Percentiles rank a stretch among this genome's conserved stretches.
Conservation (phyloP, 176 grass and related monocot genomes). For the Oryza glumipatula region DNA sequence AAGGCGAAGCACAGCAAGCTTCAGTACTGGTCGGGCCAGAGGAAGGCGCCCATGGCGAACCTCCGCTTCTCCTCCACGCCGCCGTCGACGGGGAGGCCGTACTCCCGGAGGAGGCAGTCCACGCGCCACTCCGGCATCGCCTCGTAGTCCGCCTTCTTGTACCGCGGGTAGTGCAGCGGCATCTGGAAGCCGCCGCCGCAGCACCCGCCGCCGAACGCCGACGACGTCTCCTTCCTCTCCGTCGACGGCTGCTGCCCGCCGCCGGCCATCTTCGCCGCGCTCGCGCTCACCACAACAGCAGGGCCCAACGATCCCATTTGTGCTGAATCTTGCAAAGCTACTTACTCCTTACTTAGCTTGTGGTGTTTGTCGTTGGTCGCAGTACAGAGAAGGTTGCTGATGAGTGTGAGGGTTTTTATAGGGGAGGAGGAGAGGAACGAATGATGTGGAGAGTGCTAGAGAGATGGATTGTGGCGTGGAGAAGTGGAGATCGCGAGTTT, state of each 20-base stretch:
- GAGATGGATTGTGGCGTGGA: neutral
- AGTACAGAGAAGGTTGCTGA: neutral
- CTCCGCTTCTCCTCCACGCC: constrained; percentile 60
- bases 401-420: constrained; percentile 33
- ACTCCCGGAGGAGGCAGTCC: constrained; percentile 69
- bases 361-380: neutral
- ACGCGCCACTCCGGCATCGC: constrained; percentile 85
- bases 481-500: neutral
- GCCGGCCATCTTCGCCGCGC: constrained; percentile 29
- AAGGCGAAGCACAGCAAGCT: too few relatives aligned
- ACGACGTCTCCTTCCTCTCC: constrained; percentile 15
- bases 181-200: constrained; percentile 48
- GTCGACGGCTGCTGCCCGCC: neutral
- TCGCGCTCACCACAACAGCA: constrained; percentile 16
- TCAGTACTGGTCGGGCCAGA: constrained; percentile 69
- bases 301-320: constrained; percentile 52
- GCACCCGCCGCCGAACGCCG: constrained; percentile 34
- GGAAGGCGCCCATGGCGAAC: constrained; percentile 82
- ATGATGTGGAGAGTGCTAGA: neutral
- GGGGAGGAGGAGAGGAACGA: neutral
- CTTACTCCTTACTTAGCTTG: too few relatives aligned
- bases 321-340: neutral
- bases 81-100: constrained; percentile 62
- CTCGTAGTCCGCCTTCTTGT: constrained; percentile 80
- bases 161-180: constrained; percentile 80